A percentile compares a stretch with the other conserved stretches of the same genome.
phyloP scores from a whole-genome alignment of 345 rosid species.

The Rubroshorea leprosula region DNA sequence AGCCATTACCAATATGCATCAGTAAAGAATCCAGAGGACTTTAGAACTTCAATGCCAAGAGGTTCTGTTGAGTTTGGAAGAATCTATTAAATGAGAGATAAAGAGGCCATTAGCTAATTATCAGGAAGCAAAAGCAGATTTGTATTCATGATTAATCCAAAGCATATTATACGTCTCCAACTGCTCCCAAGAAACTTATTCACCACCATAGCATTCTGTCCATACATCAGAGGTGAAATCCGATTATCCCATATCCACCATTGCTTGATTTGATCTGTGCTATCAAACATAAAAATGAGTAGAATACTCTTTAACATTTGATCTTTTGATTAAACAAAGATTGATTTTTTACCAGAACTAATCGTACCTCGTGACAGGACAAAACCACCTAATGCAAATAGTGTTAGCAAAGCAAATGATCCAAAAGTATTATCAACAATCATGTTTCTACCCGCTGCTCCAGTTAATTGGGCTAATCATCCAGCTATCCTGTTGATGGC shows the following conservation, averaged over 20 bases:
- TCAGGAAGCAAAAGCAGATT: not conserved
- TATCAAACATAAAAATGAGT: slow-evolving; percentile 2
- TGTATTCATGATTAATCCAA: slow-evolving; percentile 11
- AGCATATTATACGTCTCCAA: slow-evolving; percentile 49
- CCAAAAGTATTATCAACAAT: slow-evolving; percentile 61
- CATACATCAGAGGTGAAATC: slow-evolving; percentile 73
- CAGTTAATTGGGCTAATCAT: slow-evolving; percentile 48
- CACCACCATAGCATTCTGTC: slow-evolving; percentile 49
- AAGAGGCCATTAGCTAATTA: not conserved
- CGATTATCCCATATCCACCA: slow-evolving; percentile 95
- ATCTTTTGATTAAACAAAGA: not conserved
- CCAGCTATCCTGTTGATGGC: slow-evolving; percentile 54
- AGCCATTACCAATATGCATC: slow-evolving; percentile 64
- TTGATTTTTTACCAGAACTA: not conserved
- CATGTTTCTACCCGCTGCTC: slow-evolving; percentile 56
- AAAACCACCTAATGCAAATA: slow-evolving; percentile 58
- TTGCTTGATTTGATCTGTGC: slow-evolving; percentile 58
- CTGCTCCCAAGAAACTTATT: slow-evolving; percentile 68
- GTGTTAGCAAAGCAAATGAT: slow-evolving; percentile 41
- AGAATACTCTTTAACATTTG: not conserved
- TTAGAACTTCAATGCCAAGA: slow-evolving; percentile 41
- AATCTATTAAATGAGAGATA: not conserved
- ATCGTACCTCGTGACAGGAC: slow-evolving; percentile 49
- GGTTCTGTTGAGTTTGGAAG: too few species aligned
- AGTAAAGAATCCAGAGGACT: slow-evolving; percentile 35